Evolutionary conservation across 768 basidiomycete genomes (phyloP).

Genomic region (Pleurotus salmoneostramineus): DNA sequence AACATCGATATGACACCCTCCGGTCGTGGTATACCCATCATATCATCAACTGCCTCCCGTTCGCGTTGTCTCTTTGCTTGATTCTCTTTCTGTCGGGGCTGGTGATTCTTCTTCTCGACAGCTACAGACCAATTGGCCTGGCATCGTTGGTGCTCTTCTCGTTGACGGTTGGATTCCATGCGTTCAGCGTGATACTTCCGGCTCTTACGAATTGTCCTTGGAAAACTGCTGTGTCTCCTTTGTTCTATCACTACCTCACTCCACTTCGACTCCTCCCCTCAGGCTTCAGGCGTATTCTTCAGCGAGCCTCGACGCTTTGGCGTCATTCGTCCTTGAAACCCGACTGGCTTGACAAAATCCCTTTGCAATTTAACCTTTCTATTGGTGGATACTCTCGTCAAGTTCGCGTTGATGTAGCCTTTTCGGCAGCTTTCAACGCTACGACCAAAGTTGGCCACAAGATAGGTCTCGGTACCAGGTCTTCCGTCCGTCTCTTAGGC

Average conservation of each 20-base stretch:
- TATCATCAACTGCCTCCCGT: slow-evolving; percentile 14
- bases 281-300: neutral
- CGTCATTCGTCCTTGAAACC: neutral
- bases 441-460: too few relatives aligned
- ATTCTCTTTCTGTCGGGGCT: slow-evolving; percentile 16
- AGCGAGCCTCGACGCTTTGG: neutral
- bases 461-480: too few relatives aligned
- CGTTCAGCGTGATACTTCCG: slow-evolving; percentile 13
- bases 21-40: slow-evolving; percentile 14
- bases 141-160: slow-evolving; percentile 11
- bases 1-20: slow-evolving; percentile 14
- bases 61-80: slow-evolving; percentile 16
- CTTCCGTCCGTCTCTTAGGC: too few relatives aligned
- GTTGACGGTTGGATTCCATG: slow-evolving; percentile 12
- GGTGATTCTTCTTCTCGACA: slow-evolving; percentile 14
- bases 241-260: slow-evolving; percentile 9
- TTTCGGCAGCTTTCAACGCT: too few relatives aligned
- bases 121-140: slow-evolving; percentile 12
- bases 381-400: too few relatives aligned
- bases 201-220: slow-evolving; percentile 17
- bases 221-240: slow-evolving; percentile 16
- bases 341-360: too few relatives aligned
- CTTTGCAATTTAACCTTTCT: too few relatives aligned
- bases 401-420: too few relatives aligned
- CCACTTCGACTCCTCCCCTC: slow-evolving; percentile 1